Evolutionary conservation across 2,329 filamentous ascomycete genomes (phyloP).

Genomic region (Aspergillus vadensis): DNA sequence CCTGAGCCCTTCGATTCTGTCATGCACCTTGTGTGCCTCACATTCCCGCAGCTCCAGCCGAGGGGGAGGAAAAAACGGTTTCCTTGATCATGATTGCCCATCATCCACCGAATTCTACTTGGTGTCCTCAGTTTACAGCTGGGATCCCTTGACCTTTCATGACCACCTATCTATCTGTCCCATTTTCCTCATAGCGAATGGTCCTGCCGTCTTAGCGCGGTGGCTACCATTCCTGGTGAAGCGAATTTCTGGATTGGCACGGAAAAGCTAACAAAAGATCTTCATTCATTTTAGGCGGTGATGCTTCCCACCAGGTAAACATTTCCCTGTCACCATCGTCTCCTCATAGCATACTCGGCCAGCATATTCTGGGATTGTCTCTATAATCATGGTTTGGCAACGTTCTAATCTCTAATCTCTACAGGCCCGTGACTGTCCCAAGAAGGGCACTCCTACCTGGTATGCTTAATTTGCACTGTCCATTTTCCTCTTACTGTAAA

Average conservation of each 20-base stretch:
- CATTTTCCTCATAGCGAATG: neutral
- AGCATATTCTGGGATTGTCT: neutral
- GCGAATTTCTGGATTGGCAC: neutral
- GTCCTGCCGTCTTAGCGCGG: no score
- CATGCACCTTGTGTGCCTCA: neutral
- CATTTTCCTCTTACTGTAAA: neutral
- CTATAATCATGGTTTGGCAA: conserved; percentile 22
- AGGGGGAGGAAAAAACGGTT: neutral
- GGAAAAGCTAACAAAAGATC: conserved; percentile 5
- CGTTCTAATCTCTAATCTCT: conserved; percentile 27
- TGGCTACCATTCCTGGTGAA: no score
- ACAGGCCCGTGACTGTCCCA: conserved; percentile 84
- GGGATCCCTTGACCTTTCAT: neutral
- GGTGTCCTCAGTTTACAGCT: neutral
- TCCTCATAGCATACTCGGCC: neutral
- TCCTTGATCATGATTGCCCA: neutral
- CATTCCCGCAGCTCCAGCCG: neutral
- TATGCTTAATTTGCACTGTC: conserved; percentile 47
- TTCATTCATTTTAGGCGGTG: conserved; percentile 60
- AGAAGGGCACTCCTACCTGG: conserved; percentile 80
- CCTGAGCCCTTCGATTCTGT: conserved; percentile 6
- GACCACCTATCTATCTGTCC: neutral
- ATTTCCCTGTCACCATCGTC: conserved; percentile 15
- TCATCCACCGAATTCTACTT: neutral
- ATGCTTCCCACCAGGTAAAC: conserved; percentile 73